Evolutionary conservation across 2,329 filamentous ascomycete genomes (phyloP).

Genomic region (Plectosphaerella sp.): DNA sequence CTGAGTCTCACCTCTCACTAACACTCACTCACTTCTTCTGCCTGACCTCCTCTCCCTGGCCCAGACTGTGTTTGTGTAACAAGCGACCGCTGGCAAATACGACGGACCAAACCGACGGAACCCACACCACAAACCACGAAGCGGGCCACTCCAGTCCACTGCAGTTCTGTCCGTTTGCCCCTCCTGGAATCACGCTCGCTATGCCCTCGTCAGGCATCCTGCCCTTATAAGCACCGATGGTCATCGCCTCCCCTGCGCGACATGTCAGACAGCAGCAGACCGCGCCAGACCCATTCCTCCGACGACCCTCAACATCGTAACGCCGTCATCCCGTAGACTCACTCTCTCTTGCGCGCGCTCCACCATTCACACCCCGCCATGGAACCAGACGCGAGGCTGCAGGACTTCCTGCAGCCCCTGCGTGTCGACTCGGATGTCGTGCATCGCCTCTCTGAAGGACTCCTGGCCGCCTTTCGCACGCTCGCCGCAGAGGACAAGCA

Average conservation of each 20-base stretch:
- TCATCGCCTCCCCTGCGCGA: no score
- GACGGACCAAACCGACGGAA: no score
- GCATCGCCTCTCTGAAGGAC: conserved; percentile 39
- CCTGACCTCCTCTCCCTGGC: not conserved
- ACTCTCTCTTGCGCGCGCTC: no score
- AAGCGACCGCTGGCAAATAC: no score
- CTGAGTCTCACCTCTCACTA: not conserved
- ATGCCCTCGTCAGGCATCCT: not conserved
- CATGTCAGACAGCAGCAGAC: not conserved
- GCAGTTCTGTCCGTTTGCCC: not conserved
- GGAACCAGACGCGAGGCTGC: not conserved
- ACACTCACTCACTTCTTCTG: not conserved
- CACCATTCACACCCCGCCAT: not conserved
- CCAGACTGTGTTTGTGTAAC: not conserved
- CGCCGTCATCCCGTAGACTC: no score
- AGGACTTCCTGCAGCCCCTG: conserved; percentile 48
- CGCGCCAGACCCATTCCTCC: not conserved
- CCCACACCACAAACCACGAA: no score
- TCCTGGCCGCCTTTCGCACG: conserved; percentile 40
- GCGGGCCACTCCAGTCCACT: not conserved
- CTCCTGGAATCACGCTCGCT: not conserved
- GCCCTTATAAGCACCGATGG: not conserved
- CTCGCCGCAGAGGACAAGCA: conserved; percentile 48
- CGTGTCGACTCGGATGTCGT: conserved; percentile 41
- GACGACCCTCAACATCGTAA: no score